Percentiles rank a stretch among this genome's conserved stretches.
These are phyloP conservation scores for Neurospora sp. DNA, from an alignment of 2,329 filamentous ascomycete genomes.

Conservation along the genomic window DNA sequence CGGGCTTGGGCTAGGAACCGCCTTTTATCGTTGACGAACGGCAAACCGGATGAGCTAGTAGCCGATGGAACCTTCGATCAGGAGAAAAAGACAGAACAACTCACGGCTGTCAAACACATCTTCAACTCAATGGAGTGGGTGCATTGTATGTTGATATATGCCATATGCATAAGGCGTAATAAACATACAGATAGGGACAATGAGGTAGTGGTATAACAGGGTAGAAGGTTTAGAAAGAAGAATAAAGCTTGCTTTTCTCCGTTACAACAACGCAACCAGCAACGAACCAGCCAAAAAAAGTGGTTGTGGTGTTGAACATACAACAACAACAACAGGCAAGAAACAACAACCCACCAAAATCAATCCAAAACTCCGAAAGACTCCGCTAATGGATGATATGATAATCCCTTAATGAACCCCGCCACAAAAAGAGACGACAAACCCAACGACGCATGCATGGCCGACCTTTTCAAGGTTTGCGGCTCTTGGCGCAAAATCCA, in stretches of 20 bases:
- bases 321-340: neutral
- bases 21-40: neutral
- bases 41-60: neutral
- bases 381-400: neutral
- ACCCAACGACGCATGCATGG: neutral
- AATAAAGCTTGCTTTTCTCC: neutral
- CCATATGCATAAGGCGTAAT: neutral
- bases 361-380: neutral
- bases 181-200: neutral
- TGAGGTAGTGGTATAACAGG: neutral
- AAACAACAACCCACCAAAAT: neutral
- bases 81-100: neutral
- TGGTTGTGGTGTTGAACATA: neutral
- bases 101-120: neutral
- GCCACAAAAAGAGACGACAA: neutral
- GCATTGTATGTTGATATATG: neutral
- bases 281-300: neutral
- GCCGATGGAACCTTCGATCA: neutral
- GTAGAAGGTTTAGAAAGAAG: neutral
- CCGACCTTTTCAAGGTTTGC: neutral
- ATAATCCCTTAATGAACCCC: neutral
- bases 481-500: neutral
- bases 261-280: neutral
- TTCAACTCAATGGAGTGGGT: neutral
- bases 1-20: neutral